These are phyloP conservation scores for Rubia yunnanensis DNA, from an alignment of 257 asterid species.

Conservation along the genomic window DNA sequence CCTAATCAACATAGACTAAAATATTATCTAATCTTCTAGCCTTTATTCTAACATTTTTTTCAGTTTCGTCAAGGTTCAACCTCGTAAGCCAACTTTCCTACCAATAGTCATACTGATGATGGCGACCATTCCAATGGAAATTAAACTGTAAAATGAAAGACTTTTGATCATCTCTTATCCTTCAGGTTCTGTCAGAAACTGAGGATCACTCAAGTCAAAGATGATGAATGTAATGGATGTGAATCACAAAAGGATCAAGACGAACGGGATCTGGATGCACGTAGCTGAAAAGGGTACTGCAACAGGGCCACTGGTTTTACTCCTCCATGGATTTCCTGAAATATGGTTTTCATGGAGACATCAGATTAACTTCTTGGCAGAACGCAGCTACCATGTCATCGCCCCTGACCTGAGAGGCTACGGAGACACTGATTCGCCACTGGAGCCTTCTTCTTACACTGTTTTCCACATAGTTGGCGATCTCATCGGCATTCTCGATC, in stretches of 20 bases:
- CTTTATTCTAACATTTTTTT: no score
- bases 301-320: constrained; percentile 34
- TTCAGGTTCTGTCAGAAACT: neutral
- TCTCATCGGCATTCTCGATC: constrained; percentile 42
- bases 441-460: constrained; percentile 32
- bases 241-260: constrained; percentile 27
- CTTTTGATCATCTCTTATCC: neutral
- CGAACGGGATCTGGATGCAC: constrained; percentile 49
- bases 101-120: constrained; percentile 3
- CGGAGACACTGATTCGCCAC: constrained; percentile 42
- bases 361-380: constrained; percentile 31
- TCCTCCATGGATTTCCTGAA: constrained; percentile 52
- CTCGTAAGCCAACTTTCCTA: neutral
- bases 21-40: no score
- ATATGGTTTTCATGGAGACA: constrained; percentile 42
- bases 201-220: neutral
- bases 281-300: constrained; percentile 36
- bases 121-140: neutral
- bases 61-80: neutral
- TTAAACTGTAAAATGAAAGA: neutral
- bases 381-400: constrained; percentile 34
- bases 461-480: constrained; percentile 43
- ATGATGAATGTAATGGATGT: constrained; percentile 19
- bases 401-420: constrained; percentile 48
- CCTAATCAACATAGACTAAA: no score